Percentiles rank a stretch among this genome's conserved stretches.
Conservation (phyloP, 2,329 filamentous ascomycete genomes). For the Phialocephala subalpina region DNA sequence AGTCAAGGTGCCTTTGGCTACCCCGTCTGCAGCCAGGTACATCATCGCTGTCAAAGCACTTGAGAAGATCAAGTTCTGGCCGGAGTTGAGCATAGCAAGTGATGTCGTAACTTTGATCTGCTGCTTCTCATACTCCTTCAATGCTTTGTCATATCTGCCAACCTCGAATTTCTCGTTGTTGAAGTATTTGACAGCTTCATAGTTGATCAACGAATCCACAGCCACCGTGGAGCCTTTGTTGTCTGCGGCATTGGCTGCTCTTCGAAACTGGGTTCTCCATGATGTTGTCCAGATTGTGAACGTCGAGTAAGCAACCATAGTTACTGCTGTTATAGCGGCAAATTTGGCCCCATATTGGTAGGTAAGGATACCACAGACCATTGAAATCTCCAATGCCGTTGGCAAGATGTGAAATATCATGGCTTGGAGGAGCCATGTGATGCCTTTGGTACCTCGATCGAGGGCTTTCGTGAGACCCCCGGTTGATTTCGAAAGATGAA, state of each 20-base stretch:
- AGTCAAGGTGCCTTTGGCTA: slow-evolving; percentile 81
- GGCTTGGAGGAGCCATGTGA: slow-evolving; percentile 94
- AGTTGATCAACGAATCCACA: slow-evolving; percentile 97
- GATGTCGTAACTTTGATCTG: slow-evolving; percentile 98
- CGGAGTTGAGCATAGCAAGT: slow-evolving; percentile 89
- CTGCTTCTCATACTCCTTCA: slow-evolving; percentile 87
- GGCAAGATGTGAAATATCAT: slow-evolving; percentile 99
- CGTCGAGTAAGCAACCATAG: slow-evolving; percentile 94
- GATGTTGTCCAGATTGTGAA: slow-evolving; percentile 97
- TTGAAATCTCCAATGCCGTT: slow-evolving; percentile 89
- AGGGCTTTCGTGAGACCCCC: slow-evolving; percentile 93
- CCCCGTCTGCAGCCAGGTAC: slow-evolving; percentile 92
- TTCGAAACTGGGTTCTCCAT: slow-evolving; percentile 96
- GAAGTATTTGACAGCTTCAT: slow-evolving; percentile 99
- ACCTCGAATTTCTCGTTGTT: slow-evolving; percentile 99
- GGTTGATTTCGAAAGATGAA: slow-evolving; percentile 93
- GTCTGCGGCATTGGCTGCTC: slow-evolving; percentile 94
- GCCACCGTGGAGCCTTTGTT: slow-evolving; percentile 95
- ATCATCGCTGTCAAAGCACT: slow-evolving; percentile 95
- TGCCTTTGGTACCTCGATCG: slow-evolving; percentile 96
- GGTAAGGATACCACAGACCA: slow-evolving; percentile 96
- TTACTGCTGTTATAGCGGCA: slow-evolving; percentile 86
- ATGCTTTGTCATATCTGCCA: slow-evolving; percentile 84
- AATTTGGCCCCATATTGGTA: slow-evolving; percentile 95
- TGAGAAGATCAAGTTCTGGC: slow-evolving; percentile 97